phyloP scores from a whole-genome alignment of 495 filamentous ascomycete genomes.

The Umbilicaria muhlenbergii region DNA sequence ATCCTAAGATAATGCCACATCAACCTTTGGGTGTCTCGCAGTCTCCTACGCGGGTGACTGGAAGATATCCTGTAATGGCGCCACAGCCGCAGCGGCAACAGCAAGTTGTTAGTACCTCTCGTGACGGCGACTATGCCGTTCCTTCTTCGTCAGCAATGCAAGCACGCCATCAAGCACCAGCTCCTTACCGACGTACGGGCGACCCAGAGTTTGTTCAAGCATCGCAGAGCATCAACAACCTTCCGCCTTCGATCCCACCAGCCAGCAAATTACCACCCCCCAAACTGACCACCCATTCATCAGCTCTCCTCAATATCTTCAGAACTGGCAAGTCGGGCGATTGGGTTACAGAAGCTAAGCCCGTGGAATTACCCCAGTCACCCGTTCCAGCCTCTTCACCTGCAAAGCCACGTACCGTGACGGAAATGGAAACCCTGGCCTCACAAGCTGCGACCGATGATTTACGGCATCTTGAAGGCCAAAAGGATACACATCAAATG shows the following conservation, averaged over 20 bases:
- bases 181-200: conserved; percentile 37
- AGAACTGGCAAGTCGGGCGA: conserved; percentile 22
- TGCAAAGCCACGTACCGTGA: conserved; percentile 14
- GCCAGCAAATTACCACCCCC: conserved; percentile 42
- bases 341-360: conserved; percentile 4
- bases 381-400: conserved; percentile 19
- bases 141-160: conserved; percentile 21
- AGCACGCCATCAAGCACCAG: conserved; percentile 17
- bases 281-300: conserved; percentile 47
- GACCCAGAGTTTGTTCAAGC: conserved; percentile 34
- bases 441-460: background rate
- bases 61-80: too few species aligned
- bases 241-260: conserved; percentile 33
- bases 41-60: too few species aligned
- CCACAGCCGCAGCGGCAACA: too few species aligned
- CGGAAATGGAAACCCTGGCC: conserved; percentile 1
- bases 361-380: conserved; percentile 17
- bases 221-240: conserved; percentile 21
- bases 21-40: too few species aligned
- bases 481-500: conserved; percentile 3
- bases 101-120: too few species aligned
- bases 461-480: conserved; percentile 7
- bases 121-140: conserved; percentile 2
- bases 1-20: too few species aligned
- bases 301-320: conserved; percentile 48